A percentile compares a stretch with the other conserved stretches of the same genome.
Evolutionary conservation across 139 green algal species (phyloP).

Genomic region (Nannochloris sp.): DNA sequence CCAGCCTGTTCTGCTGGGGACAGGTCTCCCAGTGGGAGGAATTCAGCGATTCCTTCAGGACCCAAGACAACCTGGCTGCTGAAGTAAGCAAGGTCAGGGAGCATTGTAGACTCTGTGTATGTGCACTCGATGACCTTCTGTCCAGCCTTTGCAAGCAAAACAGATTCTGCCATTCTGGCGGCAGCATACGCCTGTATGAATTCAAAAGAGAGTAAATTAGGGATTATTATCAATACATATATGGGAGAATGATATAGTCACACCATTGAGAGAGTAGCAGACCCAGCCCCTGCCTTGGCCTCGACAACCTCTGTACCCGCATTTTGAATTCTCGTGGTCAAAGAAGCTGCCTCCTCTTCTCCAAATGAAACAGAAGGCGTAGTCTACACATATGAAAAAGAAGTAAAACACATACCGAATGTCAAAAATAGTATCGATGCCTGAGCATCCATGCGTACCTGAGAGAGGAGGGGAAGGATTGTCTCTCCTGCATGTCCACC

Average conservation of each 20-base stretch:
- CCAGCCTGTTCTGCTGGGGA: constrained; percentile 38
- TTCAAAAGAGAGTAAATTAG: neutral
- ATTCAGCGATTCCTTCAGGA: constrained; percentile 62
- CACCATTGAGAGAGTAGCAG: constrained; percentile 79
- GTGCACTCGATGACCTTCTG: constrained; percentile 66
- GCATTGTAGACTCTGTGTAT: constrained; percentile 46
- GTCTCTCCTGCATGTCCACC: constrained; percentile 94
- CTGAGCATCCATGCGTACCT: constrained; percentile 28
- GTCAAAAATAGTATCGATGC: neutral
- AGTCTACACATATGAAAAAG: constrained; percentile 35
- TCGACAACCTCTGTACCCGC: constrained; percentile 84
- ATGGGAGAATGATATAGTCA: constrained; percentile 7
- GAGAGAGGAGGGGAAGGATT: constrained; percentile 95
- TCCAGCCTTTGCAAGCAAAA: constrained; percentile 64
- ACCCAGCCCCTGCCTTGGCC: constrained; percentile 74
- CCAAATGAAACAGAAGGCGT: constrained; percentile 73
- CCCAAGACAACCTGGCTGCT: constrained; percentile 65
- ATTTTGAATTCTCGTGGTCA: constrained; percentile 82
- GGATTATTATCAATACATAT: neutral
- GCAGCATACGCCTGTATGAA: constrained; percentile 60
- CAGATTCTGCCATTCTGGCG: constrained; percentile 68
- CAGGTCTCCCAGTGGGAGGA: constrained; percentile 62
- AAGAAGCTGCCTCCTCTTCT: constrained; percentile 62
- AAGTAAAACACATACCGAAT: constrained; percentile 1
- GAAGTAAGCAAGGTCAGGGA: constrained; percentile 57